Percentiles rank a stretch among this genome's conserved stretches.
Conservation (phyloP, 108 stramenopile species). For the Cyclotella baltica region DNA sequence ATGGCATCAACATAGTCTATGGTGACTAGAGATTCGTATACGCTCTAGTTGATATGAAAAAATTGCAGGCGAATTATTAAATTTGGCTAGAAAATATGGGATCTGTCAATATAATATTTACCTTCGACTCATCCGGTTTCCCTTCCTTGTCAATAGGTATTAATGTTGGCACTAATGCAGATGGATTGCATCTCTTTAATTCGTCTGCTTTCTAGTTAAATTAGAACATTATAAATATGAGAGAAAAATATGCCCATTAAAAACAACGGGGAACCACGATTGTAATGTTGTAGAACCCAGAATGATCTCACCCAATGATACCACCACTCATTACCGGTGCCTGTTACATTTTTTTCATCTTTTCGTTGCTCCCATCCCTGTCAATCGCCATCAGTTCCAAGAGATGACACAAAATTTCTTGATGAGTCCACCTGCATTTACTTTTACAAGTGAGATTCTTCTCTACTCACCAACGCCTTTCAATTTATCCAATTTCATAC, state of each 20-base stretch:
- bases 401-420: too few species aligned
- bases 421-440: too few species aligned
- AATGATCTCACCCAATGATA: constrained; percentile 67
- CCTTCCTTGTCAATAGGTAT: constrained; percentile 58
- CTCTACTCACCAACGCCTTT: constrained; percentile 20
- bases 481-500: neutral
- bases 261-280: neutral
- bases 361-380: constrained; percentile 82
- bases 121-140: constrained; percentile 53
- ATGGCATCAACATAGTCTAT: constrained; percentile 83
- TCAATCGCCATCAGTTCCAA: neutral
- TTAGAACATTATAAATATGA: neutral
- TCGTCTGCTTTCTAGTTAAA: constrained; percentile 68
- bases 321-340: constrained; percentile 86
- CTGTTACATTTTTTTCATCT: constrained; percentile 75
- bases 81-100: neutral
- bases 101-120: neutral
- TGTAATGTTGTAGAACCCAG: neutral
- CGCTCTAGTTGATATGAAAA: constrained; percentile 29
- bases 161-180: constrained; percentile 82
- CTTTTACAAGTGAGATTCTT: neutral
- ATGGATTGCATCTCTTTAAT: constrained; percentile 69
- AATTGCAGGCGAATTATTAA: neutral
- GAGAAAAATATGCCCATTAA: neutral
- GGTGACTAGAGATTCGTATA: constrained; percentile 76